Base-by-base conservation (phyloP, 306 rosid genomes). In the Castanea crenata region DNA sequence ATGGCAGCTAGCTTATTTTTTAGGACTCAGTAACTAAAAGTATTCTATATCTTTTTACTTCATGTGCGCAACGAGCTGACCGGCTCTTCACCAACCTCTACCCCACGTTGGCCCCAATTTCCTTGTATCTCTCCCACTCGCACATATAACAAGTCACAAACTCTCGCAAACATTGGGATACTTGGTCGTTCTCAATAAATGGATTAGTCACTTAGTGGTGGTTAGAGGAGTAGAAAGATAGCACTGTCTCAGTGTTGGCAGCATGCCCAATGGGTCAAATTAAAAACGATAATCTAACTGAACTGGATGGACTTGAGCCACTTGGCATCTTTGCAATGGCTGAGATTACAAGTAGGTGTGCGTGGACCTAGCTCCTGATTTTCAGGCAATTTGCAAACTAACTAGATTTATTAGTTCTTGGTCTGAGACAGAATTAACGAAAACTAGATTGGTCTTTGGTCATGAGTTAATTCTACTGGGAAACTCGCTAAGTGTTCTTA, bases 31-130 rank as follows among this genome's bases (percentile, higher is more conserved):
- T 81, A 29, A 58, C 55, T 32, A 38, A 80, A 65, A 81, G 69
- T 74, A 87, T 86, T 81, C 83, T 82, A 11, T 49, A 49, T 10
- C 46, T 12, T 13, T 49, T 49, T 56, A 55, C 78, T 59, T 76
- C 73, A 79, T 80, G 87, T 71, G 90, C 80, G 38, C 83, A 83
- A 86, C 91, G 92, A 82, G 93, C 85, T 80, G 86, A 92, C 88
- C 89, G 69, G 89, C 84, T 80, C 81, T 62, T 41, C 82, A 92
- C 96, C 97, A 86, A 89, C 92, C 93, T 77, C 46, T 67, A 84
- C 78, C 92, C 87, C 81, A 86, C 90, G 49, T 57, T 46, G 68
- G 34, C 65, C 79, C 63, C 62, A 21, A 23, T 51, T 34, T 49
- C 54, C 71, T 51, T 63, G 5, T 55, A 1, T 44, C 23, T 8